These are phyloP conservation scores for Hanseniaspora taiwanica DNA, from an alignment of 805 yeast genomes.

Conservation along the genomic window DNA sequence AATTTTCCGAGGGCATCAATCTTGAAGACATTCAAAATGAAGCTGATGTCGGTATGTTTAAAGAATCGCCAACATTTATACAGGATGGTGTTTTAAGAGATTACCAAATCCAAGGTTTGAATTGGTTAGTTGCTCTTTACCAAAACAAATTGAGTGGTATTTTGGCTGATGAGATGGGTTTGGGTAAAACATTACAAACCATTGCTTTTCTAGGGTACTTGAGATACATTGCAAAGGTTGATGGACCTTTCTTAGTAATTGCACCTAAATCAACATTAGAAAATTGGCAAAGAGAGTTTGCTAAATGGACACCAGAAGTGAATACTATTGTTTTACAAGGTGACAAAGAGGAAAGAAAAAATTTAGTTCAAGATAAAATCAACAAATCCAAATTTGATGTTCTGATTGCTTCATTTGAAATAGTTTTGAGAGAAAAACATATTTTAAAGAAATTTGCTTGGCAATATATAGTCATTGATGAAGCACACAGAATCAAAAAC, in stretches of 20 bases:
- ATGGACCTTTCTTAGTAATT: constrained; percentile 83
- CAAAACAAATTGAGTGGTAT: constrained; percentile 87
- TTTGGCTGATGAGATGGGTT: constrained; percentile 96
- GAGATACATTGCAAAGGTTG: constrained; percentile 60
- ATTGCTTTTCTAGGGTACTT: constrained; percentile 83
- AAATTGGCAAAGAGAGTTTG: constrained; percentile 92
- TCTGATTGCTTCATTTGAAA: constrained; percentile 80
- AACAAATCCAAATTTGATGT: constrained; percentile 78
- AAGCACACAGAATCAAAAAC: constrained; percentile 93
- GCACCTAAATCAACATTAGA: constrained; percentile 94
- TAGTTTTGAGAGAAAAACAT: constrained; percentile 81
- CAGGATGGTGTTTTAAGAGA: constrained; percentile 66
- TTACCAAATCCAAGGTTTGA: constrained; percentile 88
- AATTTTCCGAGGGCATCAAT: no score
- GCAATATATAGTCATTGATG: constrained; percentile 91
- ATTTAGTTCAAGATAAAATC: constrained; percentile 44
- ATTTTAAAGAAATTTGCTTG: constrained; percentile 71
- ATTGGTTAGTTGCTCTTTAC: constrained; percentile 83
- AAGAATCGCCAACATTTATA: constrained; percentile 73
- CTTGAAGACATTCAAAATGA: constrained; percentile 64
- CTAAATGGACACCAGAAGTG: constrained; percentile 93
- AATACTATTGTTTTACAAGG: constrained; percentile 80
- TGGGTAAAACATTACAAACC: constrained; percentile 92
- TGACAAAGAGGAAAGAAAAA: constrained; percentile 63
- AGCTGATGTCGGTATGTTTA: constrained; percentile 38